Conservation (phyloP, 73 alveolate genomes). For the Paramecium biaurelia region DNA sequence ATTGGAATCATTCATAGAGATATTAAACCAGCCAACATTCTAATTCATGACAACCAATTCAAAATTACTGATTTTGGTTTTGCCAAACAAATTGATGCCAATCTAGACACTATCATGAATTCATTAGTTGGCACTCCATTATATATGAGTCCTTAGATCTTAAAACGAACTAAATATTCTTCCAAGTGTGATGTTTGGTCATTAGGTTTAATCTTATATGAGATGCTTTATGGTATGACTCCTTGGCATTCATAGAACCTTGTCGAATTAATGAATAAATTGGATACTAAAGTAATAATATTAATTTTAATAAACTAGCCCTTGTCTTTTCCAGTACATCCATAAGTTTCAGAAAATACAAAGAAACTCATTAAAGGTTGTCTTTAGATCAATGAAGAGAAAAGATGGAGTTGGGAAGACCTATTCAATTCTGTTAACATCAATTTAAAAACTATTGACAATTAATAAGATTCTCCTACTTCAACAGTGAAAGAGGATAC, state of each 20-base stretch:
- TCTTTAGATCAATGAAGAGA: neutral
- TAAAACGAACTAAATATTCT: constrained; percentile 50
- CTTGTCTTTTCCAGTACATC: neutral
- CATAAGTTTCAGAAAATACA: neutral
- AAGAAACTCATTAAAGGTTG: neutral
- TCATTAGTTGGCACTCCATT: constrained; percentile 66
- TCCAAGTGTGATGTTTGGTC: constrained; percentile 65
- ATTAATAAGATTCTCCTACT: neutral
- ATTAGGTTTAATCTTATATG: constrained; percentile 61
- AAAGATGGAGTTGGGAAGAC: neutral
- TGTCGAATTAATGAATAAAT: constrained; percentile 12
- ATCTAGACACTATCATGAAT: constrained; percentile 55
- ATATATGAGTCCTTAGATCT: constrained; percentile 63
- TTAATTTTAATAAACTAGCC: neutral
- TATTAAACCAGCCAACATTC: constrained; percentile 61
- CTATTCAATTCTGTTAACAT: neutral
- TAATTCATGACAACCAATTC: constrained; percentile 33
- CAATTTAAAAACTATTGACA: neutral
- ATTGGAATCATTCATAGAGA: constrained; percentile 61
- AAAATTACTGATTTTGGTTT: constrained; percentile 59
- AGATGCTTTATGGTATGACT: constrained; percentile 58
- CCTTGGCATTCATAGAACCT: constrained; percentile 62
- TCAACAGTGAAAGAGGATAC: neutral
- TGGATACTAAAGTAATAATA: neutral
- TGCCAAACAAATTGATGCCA: constrained; percentile 50